Evolutionary conservation across 257 asterid species (phyloP), one percentile per base, ranked within the genome.

Genomic region (Nicotiana tabacum): DNA sequence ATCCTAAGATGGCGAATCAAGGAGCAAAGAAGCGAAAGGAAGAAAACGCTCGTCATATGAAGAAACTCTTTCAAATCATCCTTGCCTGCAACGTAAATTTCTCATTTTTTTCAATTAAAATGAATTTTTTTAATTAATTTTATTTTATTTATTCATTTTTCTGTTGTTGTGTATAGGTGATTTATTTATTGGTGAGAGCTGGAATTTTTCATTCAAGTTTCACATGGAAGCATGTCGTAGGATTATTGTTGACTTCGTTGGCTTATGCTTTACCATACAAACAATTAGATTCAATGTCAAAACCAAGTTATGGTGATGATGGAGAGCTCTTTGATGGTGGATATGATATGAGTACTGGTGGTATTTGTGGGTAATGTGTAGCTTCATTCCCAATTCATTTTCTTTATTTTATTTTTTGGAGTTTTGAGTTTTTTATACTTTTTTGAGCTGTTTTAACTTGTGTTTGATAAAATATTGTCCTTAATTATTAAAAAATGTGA

Each of bases 1-100:
- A 46, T 46, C 0, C 80, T 48, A n/a, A 18, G 11, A 96, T 96
- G 99, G 99, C 98, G 82, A 94, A 96, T 86, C 98, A 96, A 88
- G 99, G 99, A 51, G 99, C 99, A 51, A 96, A 96, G 92, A 96
- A 96, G 82, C 97, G 99, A 21, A 96, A 85, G 70, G 99, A 96
- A 78, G 98, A 92, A 83, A 96, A 96, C 83, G 77, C 85, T 43
- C 98, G 98, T 74, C 99, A 91, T 87, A 90, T 94, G 93, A 87
- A 84, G 87, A 93, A 86, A 55, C 95, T 96, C 32, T 87, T 89
- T 77, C 92, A 91, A 55, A 78, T 89, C 88, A 91, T 96, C 90
- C 65, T 94, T 90, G 89, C 87, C 85, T 84, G 92, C 89, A 96
- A 96, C 77, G 99, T 94, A 88, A 86, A 78, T 35, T 77, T 81